Evolutionary conservation across 2,329 filamentous ascomycete species (phyloP).

Genomic region (Lojkania enalia): DNA sequence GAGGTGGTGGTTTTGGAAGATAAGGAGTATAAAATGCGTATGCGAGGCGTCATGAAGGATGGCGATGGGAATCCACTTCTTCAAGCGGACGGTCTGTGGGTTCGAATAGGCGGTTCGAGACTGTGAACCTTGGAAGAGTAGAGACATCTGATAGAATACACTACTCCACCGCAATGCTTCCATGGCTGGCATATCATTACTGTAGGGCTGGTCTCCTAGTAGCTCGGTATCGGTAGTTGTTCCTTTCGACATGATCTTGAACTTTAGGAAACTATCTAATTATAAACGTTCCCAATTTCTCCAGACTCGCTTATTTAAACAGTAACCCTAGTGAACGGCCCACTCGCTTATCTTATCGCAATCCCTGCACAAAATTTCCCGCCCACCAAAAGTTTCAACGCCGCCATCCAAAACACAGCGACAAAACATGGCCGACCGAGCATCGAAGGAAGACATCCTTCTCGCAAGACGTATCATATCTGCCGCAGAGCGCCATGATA

Average conservation of each 20-base stretch:
- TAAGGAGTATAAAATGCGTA: conserved; percentile 24
- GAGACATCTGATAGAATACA: too few species aligned
- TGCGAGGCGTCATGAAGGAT: conserved; percentile 29
- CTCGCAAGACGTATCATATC: conserved; percentile 44
- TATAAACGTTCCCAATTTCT: too few species aligned
- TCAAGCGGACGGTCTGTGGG: conserved; percentile 26
- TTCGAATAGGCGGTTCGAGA: conserved; percentile 22
- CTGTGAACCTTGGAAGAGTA: too few species aligned
- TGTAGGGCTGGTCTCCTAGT: too few species aligned
- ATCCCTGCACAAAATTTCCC: conserved; percentile 13
- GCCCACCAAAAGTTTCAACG: background rate
- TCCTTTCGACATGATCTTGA: too few species aligned
- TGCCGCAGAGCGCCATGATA: conserved; percentile 40
- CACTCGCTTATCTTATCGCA: conserved; percentile 15
- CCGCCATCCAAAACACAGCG: conserved; percentile 1
- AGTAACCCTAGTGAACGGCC: conserved; percentile 13
- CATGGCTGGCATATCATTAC: too few species aligned
- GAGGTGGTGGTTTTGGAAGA: conserved; percentile 26
- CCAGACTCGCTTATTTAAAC: too few species aligned
- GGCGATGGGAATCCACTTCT: conserved; percentile 24
- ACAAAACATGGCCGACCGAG: conserved; percentile 39
- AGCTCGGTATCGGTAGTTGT: too few species aligned
- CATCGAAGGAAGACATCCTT: conserved; percentile 41
- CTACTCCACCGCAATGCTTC: too few species aligned
- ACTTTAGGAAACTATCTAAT: too few species aligned